phyloP scores from a whole-genome alignment of 1,284 basidiomycete genomes.

The Fistulina hepatica region DNA sequence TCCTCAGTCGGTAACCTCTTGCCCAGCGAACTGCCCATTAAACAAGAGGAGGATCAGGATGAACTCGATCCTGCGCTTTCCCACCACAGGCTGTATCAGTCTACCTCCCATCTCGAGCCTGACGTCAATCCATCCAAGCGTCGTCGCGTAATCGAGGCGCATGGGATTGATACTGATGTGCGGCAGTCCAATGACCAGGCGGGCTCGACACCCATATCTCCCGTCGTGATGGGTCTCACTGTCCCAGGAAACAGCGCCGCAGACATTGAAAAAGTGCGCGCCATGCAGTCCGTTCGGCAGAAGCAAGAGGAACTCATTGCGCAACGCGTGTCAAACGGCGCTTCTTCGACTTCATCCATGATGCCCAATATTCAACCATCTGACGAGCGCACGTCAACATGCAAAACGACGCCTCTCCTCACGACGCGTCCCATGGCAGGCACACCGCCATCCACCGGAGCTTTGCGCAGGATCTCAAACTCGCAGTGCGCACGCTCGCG shows the following conservation, averaged over 20 bases:
- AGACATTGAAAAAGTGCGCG: conserved; percentile 50
- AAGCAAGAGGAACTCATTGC: conserved; percentile 61
- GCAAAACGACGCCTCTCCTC: too few relatives aligned
- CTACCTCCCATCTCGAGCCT: conserved; percentile 29
- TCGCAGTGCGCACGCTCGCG: conserved; percentile 1
- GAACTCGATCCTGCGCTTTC: conserved; percentile 27
- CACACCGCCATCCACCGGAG: conserved; percentile 1
- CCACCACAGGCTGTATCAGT: conserved; percentile 8
- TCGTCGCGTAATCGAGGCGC: conserved; percentile 52
- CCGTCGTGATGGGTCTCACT: conserved; percentile 52
- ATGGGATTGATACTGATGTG: conserved; percentile 44
- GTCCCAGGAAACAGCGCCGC: conserved; percentile 46
- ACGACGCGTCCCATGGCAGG: conserved; percentile 4
- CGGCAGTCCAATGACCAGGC: conserved; percentile 31
- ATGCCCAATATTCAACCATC: conserved; percentile 15
- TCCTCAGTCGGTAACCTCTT: conserved; percentile 13
- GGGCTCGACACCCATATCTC: conserved; percentile 48
- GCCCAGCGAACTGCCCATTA: conserved; percentile 43
- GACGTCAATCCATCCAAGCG: conserved; percentile 54
- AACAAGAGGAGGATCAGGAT: conserved; percentile 50
- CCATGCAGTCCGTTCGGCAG: conserved; percentile 52
- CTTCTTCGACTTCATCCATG: conserved; percentile 19
- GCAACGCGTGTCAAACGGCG: conserved; percentile 49
- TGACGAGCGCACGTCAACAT: conserved; percentile 17
- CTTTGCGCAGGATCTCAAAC: conserved; percentile 1